These are phyloP conservation scores for Ogataea populi-albae DNA, from an alignment of 805 yeast genomes.

Conservation along the genomic window DNA sequence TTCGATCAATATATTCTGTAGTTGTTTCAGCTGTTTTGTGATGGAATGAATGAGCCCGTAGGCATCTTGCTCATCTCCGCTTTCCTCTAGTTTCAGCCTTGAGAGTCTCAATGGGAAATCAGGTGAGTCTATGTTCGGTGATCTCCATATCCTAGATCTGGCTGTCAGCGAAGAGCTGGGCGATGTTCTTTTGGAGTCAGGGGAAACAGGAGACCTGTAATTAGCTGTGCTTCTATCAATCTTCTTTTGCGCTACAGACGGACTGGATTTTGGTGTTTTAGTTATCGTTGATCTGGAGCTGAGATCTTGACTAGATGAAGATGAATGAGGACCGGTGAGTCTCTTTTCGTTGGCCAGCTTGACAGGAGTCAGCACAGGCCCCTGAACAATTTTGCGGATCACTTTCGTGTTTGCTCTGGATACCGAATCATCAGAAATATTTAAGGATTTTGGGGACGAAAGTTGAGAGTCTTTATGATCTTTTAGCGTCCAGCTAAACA, in stretches of 20 bases:
- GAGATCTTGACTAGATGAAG: background rate
- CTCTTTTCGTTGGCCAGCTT: slow-evolving; percentile 7
- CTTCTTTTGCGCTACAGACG: slow-evolving; percentile 6
- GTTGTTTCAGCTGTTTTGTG: slow-evolving; percentile 7
- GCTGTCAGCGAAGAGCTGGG: slow-evolving; percentile 9
- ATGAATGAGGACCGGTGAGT: slow-evolving; percentile 9
- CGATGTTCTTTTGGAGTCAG: slow-evolving; percentile 8
- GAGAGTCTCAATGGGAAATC: slow-evolving; percentile 14
- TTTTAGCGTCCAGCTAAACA: slow-evolving; percentile 44
- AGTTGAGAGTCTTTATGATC: slow-evolving; percentile 6
- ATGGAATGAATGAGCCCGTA: slow-evolving; percentile 5
- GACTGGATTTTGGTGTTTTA: background rate
- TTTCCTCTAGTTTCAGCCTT: slow-evolving; percentile 8
- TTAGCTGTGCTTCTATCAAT: slow-evolving; percentile 5
- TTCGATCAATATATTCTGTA: slow-evolving; percentile 11
- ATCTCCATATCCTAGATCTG: slow-evolving; percentile 12
- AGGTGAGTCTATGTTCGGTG: slow-evolving; percentile 10
- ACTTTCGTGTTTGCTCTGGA: slow-evolving; percentile 21
- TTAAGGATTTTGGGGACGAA: slow-evolving; percentile 13
- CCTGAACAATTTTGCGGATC: slow-evolving; percentile 21
- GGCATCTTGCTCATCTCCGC: background rate
- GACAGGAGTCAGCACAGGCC: slow-evolving; percentile 14
- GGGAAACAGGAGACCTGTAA: slow-evolving; percentile 9
- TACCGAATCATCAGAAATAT: slow-evolving; percentile 1
- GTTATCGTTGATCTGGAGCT: background rate